Base-by-base conservation (phyloP, 345 rosid species). In the Carallia brachiata region DNA sequence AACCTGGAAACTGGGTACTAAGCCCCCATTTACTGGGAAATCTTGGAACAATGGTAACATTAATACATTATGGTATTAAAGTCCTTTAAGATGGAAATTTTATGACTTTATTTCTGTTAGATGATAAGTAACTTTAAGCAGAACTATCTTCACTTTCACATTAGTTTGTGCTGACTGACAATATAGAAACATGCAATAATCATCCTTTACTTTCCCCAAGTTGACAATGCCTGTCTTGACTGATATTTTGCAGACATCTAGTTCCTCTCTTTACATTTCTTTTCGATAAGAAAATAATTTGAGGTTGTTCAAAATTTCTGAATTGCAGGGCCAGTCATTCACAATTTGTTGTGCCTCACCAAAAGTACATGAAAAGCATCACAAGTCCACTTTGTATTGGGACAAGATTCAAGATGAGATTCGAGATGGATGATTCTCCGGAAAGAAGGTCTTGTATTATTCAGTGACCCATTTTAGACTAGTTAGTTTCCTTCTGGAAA, bases 341-440 rank as follows among this genome's bases (percentile, higher is more conserved):
- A 34, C 91, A 89, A 74, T 93, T 93, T 82, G 94, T 93, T 55
- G 78, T 93, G 63, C 84, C 94, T 54, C 81, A 77, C 77, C 86
- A 86, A 70, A 93, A 88, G 82, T 93, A 89, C 73, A 62, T 88
- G 69, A 83, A 83, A 71, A 88, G 90, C 85, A 83, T 85, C 66
- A 72, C 54, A 48, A 87, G 58, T 73, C 84, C 87, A 59, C 73
- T 84, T 47, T 83, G 84, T 78, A 72, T 78, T 1, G 97, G 97
- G 19, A 84, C 91, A 70, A 85, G 97, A 76, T 91, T 93, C 83
- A 89, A 82, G 71, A 87, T 85, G 96, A 85, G 89, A 74, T 81
- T 86, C 70, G 94, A 88, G 54, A 85, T 79, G 90, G 97, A 91
- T 6, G 98, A 93, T 54, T 82, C 89, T 34, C 91, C 97, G 5